These are phyloP conservation scores for Keqinozyma sinolaborantium DNA, from an alignment of 1,139 yeast species.

Conservation along the genomic window DNA sequence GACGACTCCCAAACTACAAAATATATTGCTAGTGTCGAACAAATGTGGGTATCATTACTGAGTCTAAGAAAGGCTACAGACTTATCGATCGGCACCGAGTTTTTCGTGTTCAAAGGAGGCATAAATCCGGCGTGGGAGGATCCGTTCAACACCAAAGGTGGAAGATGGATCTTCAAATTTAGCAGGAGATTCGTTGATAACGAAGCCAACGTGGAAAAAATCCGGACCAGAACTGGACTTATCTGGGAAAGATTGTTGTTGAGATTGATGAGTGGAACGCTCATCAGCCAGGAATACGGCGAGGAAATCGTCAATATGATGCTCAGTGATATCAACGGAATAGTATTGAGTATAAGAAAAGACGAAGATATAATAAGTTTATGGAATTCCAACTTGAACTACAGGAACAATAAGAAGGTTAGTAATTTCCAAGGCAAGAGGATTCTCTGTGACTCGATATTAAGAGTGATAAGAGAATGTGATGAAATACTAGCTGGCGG, in stretches of 20 bases:
- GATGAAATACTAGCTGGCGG: conserved; percentile 20
- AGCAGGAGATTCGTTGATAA: conserved; percentile 21
- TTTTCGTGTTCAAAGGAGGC: conserved; percentile 59
- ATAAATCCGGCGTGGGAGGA: conserved; percentile 74
- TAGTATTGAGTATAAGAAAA: conserved; percentile 48
- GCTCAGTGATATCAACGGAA: conserved; percentile 47
- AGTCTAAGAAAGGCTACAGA: conserved; percentile 46
- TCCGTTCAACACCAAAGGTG: conserved; percentile 59
- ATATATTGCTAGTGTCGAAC: conserved; percentile 52
- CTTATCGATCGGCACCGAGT: conserved; percentile 53
- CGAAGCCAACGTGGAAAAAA: conserved; percentile 15
- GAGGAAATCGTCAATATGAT: conserved; percentile 33
- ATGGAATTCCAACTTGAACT: conserved; percentile 51
- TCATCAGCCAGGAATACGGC: conserved; percentile 31
- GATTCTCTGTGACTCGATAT: conserved; percentile 46
- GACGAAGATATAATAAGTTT: conserved; percentile 50
- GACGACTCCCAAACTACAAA: conserved; percentile 17
- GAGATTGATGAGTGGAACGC: conserved; percentile 41
- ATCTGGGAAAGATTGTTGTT: conserved; percentile 54
- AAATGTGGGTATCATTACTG: conserved; percentile 55
- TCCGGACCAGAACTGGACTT: conserved; percentile 37
- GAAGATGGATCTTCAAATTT: conserved; percentile 63
- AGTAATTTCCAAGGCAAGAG: conserved; percentile 41
- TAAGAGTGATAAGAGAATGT: conserved; percentile 46
- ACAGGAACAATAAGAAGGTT: conserved; percentile 19